These are phyloP conservation scores for Hordeum pubiflorum DNA, from an alignment of 202 grass and related monocot genomes.

Conservation along the genomic window DNA sequence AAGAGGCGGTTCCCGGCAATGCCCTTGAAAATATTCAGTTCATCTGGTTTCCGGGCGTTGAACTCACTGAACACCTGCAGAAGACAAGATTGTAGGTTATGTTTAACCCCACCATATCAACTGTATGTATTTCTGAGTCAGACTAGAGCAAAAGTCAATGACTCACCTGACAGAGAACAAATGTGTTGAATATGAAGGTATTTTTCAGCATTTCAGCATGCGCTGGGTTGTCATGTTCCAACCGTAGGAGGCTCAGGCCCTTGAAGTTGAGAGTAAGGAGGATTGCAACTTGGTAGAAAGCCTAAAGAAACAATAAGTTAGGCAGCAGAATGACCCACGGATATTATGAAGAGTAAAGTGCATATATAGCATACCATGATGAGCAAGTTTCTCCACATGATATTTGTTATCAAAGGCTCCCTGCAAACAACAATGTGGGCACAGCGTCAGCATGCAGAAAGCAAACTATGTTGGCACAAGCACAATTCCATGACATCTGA, in stretches of 20 bases:
- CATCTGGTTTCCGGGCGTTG: conserved; percentile 79
- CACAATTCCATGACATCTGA: too few relatives aligned
- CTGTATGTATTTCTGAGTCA: not conserved
- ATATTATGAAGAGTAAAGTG: not conserved
- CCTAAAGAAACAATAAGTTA: conserved; percentile 42
- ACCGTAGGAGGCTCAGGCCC: conserved; percentile 57
- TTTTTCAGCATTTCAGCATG: conserved; percentile 90
- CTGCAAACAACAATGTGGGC: conserved; percentile 36
- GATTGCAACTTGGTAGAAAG: conserved; percentile 68
- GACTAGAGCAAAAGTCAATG: conserved; percentile 21
- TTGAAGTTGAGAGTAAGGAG: conserved; percentile 84
- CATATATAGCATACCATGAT: conserved; percentile 56
- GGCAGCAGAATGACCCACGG: not conserved
- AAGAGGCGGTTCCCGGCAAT: conserved; percentile 64
- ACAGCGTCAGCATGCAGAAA: conserved; percentile 4
- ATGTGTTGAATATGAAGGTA: conserved; percentile 95
- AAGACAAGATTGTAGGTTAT: not conserved
- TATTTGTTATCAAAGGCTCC: conserved; percentile 90
- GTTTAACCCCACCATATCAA: not conserved
- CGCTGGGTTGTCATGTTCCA: conserved; percentile 45
- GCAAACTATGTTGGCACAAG: not conserved
- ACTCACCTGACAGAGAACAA: conserved; percentile 90
- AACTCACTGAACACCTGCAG: conserved; percentile 82
- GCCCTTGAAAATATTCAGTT: conserved; percentile 83
- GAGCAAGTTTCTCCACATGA: conserved; percentile 97